Evolutionary conservation across 1,284 basidiomycete species (phyloP), one percentile per base, ranked within the genome.

Genomic region (Pseudozyma sp.): DNA sequence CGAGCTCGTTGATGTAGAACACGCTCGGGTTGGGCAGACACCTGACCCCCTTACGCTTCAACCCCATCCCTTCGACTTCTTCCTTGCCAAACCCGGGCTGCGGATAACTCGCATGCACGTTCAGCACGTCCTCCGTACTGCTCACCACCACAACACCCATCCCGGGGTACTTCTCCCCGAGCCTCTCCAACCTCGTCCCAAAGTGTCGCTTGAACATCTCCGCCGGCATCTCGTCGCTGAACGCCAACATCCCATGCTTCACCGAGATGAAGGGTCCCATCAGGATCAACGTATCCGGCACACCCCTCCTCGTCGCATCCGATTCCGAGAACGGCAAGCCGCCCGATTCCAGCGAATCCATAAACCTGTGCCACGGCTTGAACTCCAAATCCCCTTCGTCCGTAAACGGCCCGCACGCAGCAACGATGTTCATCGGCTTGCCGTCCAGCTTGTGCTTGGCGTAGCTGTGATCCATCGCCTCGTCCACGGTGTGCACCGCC

Each of bases 251-350:
- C 0, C 92, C 89, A 84, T 98, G 94, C 13, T 87, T 83, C 0
- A 88, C 85, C 73, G 96, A 93, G 39, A 98, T 85, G 81, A 98
- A 98, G 0, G 96, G 96, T 0, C 96, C 96, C 13, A 93, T 85
- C 57, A 98, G 86, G 10, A 98, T 85, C 1, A 96, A 81, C 0
- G 92, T 91, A 46, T 91, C 88, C 1, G 95, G 94, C 70, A 90
- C 90, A 31, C 88, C 87, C 10, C 86, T 87, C 5, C 89, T 85
- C 4, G 87, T 85, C n/a, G 84, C 64, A 93, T 55, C 90, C 89
- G 0, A 90, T 91, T 34, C 93, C 16, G 13, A 33, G 17, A 30
- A 19, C 3, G 69, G 59, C 30, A 69, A n/a, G 0, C 72, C 61
- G 1, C 74, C 76, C 0, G 24, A 17, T 58, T 82, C 80, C 16